Base-by-base conservation (phyloP, 2,329 filamentous ascomycete genomes). In the Aspergillus intermedius region DNA sequence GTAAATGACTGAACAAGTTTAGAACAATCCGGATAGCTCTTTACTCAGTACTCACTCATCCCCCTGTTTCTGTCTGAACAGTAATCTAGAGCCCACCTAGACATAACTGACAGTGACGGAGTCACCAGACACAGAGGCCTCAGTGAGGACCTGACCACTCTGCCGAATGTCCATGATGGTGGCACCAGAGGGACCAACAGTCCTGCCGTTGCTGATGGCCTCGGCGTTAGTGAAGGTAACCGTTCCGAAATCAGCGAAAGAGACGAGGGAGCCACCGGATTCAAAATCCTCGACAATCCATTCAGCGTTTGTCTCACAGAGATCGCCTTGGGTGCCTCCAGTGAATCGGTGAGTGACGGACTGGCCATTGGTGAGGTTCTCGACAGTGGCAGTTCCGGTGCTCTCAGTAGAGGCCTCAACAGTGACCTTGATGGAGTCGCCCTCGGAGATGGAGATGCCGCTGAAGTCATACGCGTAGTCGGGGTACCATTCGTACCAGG, bases 401-500 rank as follows among this genome's bases (percentile, higher is more conserved):
- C 61, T 70, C 7, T 56, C 71, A 17, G 66, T 71, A 8, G 63
- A 67, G 1, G 75, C 71, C 35, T 64, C 65, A 34, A 73, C 70
- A 9, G 67, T 69, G 23, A 73, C 59, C 23, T 58, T 66, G 51
- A 78, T 70, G 6, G 53, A 51, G 47, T 78, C 64, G 13, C 75
- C 76, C 3, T 71, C 68, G 9, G 58, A 53, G 49, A 78, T 67
- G 9, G 57, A 48, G 59, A 80, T 72, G 50, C 67, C 67, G 48
- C 55, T 62, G 63, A 79, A 81, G 58, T 77, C 68, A 58, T 77
- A 74, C 21, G 77, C 70, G 57, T 76, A 76, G 60, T 79, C 75
- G 2, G 78, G 78, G 58, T 76, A 79, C 78, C 78, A 82, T 60
- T 81, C 78, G 55, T 80, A 81, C 77, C 79, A 82, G 13, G 78